phyloP scores from a whole-genome alignment of 169 alveolate species.

The Babesia divergens region DNA sequence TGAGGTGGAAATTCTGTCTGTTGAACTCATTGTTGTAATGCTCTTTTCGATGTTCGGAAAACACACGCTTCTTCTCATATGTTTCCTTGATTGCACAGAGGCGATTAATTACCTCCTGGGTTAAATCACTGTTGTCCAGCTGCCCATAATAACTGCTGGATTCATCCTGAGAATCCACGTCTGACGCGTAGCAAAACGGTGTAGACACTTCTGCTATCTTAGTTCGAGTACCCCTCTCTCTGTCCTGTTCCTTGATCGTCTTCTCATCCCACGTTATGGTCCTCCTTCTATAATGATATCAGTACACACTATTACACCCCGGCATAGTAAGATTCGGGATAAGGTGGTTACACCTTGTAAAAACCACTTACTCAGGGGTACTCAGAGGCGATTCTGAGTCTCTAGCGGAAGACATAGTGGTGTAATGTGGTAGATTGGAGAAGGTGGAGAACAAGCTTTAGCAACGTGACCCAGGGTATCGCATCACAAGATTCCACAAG shows the following conservation, averaged over 20 bases:
- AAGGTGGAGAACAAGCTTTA: too few species aligned
- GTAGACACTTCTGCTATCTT: conserved; percentile 79
- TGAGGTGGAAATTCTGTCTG: neutral
- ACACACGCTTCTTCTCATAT: neutral
- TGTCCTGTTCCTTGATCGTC: conserved; percentile 80
- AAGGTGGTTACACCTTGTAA: too few species aligned
- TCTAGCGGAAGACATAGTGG: too few species aligned
- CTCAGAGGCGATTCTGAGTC: too few species aligned
- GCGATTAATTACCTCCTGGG: conserved; percentile 29
- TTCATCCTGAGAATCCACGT: conserved; percentile 51
- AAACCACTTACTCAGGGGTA: too few species aligned
- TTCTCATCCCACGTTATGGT: conserved; percentile 81
- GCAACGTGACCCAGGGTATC: too few species aligned
- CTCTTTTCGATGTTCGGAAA: conserved; percentile 44
- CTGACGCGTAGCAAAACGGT: conserved; percentile 74
- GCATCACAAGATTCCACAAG: too few species aligned
- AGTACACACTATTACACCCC: too few species aligned
- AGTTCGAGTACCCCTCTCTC: conserved; percentile 79
- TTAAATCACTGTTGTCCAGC: neutral
- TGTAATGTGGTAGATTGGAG: too few species aligned
- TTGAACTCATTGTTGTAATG: conserved; percentile 45
- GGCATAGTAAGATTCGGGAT: too few species aligned
- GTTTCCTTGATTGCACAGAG: conserved; percentile 11
- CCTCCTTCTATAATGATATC: conserved; percentile 60
- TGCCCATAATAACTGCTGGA: neutral